Conservation (phyloP, 1,139 yeast genomes). For the Diutina pseudorugosa region DNA sequence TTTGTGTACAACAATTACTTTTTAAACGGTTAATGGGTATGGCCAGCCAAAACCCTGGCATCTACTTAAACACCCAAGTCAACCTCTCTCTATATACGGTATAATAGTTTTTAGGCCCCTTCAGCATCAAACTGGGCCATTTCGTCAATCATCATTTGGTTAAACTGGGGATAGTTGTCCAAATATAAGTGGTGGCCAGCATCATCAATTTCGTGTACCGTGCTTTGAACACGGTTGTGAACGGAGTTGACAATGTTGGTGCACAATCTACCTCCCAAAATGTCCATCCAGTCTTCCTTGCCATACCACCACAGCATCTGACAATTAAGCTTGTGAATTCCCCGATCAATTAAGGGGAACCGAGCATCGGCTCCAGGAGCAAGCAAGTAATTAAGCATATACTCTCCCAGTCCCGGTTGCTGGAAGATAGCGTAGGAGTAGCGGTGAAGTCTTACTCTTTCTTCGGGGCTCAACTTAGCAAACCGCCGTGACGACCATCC, state of each 20-base stretch:
- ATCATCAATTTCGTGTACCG: conserved; percentile 26
- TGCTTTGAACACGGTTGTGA: conserved; percentile 25
- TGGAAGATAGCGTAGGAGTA: conserved; percentile 64
- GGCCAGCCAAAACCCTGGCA: not conserved
- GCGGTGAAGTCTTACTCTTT: conserved; percentile 40
- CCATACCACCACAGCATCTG: conserved; percentile 63
- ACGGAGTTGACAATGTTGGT: conserved; percentile 21
- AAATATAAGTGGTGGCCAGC: conserved; percentile 66
- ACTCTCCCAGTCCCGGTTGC: conserved; percentile 65
- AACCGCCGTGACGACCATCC: conserved; percentile 71
- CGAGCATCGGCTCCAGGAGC: conserved; percentile 73
- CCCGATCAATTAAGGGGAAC: conserved; percentile 40
- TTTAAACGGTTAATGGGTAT: not conserved
- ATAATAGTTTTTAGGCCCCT: not conserved
- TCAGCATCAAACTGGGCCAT: not conserved
- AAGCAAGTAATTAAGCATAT: conserved; percentile 52
- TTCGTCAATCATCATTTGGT: conserved; percentile 25
- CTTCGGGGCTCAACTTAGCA: conserved; percentile 27
- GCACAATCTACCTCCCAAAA: conserved; percentile 38
- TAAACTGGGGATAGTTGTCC: conserved; percentile 44
- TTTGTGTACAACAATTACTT: not conserved
- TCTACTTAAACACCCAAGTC: not conserved
- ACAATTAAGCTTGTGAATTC: conserved; percentile 35
- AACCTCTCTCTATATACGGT: not conserved
- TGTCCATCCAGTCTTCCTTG: conserved; percentile 69